A percentile compares a stretch with the other conserved stretches of the same genome.
phyloP scores from a whole-genome alignment of 2,329 filamentous ascomycete genomes.

The Fusarium sp. region DNA sequence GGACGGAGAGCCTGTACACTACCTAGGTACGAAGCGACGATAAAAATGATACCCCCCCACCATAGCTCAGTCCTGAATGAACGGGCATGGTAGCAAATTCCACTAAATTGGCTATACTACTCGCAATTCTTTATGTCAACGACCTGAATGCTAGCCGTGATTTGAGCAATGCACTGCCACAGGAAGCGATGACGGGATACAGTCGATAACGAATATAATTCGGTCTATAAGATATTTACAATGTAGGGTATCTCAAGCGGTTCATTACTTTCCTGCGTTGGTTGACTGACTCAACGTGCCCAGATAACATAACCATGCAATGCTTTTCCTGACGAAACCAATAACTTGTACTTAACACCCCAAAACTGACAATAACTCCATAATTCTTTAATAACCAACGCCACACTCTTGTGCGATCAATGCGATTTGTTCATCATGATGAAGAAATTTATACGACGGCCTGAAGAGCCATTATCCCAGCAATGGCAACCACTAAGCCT shows the following conservation, averaged over 20 bases:
- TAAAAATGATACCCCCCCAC: conserved; percentile 44
- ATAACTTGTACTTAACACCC: neutral
- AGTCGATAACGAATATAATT: neutral
- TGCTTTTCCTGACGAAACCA: conserved; percentile 16
- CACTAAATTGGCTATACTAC: neutral
- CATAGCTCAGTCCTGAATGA: conserved; percentile 1
- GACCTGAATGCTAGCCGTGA: neutral
- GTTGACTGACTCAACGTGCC: neutral
- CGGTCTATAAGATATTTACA: conserved; percentile 16
- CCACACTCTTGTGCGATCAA: neutral
- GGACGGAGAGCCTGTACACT: conserved; percentile 15
- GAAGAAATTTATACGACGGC: conserved; percentile 9
- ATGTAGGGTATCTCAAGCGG: conserved; percentile 20
- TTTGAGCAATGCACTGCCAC: no score
- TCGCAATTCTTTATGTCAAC: neutral
- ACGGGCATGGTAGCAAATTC: conserved; percentile 2
- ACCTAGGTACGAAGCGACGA: conserved; percentile 24
- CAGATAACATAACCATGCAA: conserved; percentile 14
- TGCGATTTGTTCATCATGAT: neutral
- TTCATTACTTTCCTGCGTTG: conserved; percentile 13
- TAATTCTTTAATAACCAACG: conserved; percentile 3
- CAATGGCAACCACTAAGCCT: conserved; percentile 25
- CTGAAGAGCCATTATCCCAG: conserved; percentile 22
- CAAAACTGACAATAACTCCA: conserved; percentile 1
- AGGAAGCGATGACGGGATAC: no score